Percentiles rank a stretch among this genome's conserved stretches.
Evolutionary conservation across 2,329 filamentous ascomycete species (phyloP).

Genomic region (Orbilia ellipsospora): DNA sequence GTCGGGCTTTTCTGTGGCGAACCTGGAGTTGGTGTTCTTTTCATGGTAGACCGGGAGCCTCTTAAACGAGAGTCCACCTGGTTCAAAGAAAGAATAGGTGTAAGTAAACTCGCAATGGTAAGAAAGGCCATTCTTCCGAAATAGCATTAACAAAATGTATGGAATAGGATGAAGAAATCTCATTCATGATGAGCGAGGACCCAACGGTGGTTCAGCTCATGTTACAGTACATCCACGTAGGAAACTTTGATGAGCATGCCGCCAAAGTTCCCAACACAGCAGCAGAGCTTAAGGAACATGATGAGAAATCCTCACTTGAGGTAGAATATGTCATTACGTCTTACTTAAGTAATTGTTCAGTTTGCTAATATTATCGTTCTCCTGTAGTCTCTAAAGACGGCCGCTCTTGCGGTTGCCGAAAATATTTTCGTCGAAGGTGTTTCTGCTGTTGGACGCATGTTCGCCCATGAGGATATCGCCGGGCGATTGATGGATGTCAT

Average conservation of each 20-base stretch:
- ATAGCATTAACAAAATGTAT: too few species aligned
- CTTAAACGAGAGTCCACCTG: constrained; percentile 16
- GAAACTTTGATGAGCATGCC: constrained; percentile 12
- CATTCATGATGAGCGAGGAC: neutral
- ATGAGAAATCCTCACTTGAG: too few species aligned
- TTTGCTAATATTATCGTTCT: too few species aligned
- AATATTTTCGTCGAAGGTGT: too few species aligned
- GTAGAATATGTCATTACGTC: too few species aligned
- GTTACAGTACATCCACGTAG: constrained; percentile 33
- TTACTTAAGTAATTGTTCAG: too few species aligned
- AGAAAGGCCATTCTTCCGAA: too few species aligned
- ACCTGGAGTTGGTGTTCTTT: constrained; percentile 9
- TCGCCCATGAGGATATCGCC: too few species aligned
- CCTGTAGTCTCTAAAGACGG: too few species aligned
- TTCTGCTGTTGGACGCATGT: too few species aligned
- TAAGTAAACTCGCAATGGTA: neutral
- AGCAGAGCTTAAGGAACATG: neutral
- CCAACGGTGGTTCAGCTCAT: constrained; percentile 13
- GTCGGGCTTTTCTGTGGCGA: constrained; percentile 22
- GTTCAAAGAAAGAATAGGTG: constrained; percentile 16
- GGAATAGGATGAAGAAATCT: constrained; percentile 5
- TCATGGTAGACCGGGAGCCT: constrained; percentile 3
- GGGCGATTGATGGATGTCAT: neutral
- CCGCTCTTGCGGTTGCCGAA: too few species aligned
- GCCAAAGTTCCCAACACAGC: neutral